Percentiles rank a stretch among this genome's conserved stretches.
These are phyloP conservation scores for Paracorniculantispora psalliotae DNA, from an alignment of 2,329 filamentous ascomycete genomes.

Conservation along the genomic window DNA sequence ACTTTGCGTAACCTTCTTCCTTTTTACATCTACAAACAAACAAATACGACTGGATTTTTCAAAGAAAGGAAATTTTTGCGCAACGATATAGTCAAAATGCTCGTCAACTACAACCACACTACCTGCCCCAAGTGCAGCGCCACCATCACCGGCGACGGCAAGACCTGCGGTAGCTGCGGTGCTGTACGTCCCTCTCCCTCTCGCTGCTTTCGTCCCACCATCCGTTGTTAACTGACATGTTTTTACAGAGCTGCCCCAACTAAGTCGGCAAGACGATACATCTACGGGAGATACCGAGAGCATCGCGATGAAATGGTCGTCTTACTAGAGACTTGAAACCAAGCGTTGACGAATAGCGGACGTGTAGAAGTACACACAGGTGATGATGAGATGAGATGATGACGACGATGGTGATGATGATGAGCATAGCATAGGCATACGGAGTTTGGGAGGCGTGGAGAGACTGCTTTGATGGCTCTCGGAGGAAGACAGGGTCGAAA, in stretches of 20 bases:
- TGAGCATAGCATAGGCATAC: background rate
- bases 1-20: background rate
- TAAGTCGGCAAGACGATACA: conserved; percentile 9
- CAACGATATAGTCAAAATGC: conserved; percentile 24
- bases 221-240: background rate
- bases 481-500: background rate
- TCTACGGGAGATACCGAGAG: no score
- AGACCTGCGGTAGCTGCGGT: conserved; percentile 53
- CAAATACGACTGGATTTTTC: no score
- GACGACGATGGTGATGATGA: background rate
- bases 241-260: conserved; percentile 17
- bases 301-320: background rate
- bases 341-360: no score
- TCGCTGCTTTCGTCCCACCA: background rate
- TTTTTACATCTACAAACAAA: background rate
- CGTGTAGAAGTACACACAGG: background rate
- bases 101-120: conserved; percentile 33
- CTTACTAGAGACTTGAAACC: background rate
- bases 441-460: conserved; percentile 2
- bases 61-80: no score
- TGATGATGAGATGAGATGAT: background rate
- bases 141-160: conserved; percentile 38
- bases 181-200: conserved; percentile 39
- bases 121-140: conserved; percentile 55
- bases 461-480: background rate